Base-by-base conservation (phyloP, 495 filamentous ascomycete genomes). In the Ascodesmis nigricans region DNA sequence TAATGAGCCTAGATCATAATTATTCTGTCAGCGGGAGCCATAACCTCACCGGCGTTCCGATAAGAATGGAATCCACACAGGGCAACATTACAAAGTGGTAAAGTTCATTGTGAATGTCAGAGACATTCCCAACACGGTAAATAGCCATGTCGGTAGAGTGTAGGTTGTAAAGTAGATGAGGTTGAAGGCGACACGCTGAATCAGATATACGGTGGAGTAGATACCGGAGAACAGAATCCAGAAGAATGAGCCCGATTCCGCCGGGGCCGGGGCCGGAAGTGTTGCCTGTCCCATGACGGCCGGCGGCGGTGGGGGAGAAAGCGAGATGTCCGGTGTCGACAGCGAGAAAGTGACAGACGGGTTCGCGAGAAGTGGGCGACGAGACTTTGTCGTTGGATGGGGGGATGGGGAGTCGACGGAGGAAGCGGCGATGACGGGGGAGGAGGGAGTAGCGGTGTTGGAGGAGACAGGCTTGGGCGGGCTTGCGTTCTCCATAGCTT, bases 31-130 rank as follows among this genome's bases (percentile, higher is more conserved):
- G 42, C 29, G 18, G n/a, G n/a, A n/a, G n/a, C n/a, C 36, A 43
- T 46, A 38, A 53, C 49, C 40, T 48, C 9, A 31, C 17, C 14
- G 14, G 3, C 11, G 18, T 14, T 9, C 19, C 19, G 29, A 15
- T 35, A 6, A 18, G 8, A 35, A 16, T 31, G 25, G 25, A 11
- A 11, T n/a, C 29, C 45, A 50, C 68, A 87, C 75, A 93, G 10
- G n/a, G 7, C 6, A 11, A 1, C 6, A 20, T 11, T 29, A 37
- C 35, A 37, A 53, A 18, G 87, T 95, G 5, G 87, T 97, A 42
- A 82, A 80, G 52, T 92, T 95, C 82, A 97, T 90, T 6, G 87
- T 97, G 50, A 97, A 76, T 0, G 87, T 97, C 55, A 87, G 53
- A 56, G 75, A 87, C 43, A 78, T 91, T n/a, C 84, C 93, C 52